These are phyloP conservation scores for Macrolepiota dolichaula DNA, from an alignment of 768 basidiomycete genomes.

Conservation along the genomic window DNA sequence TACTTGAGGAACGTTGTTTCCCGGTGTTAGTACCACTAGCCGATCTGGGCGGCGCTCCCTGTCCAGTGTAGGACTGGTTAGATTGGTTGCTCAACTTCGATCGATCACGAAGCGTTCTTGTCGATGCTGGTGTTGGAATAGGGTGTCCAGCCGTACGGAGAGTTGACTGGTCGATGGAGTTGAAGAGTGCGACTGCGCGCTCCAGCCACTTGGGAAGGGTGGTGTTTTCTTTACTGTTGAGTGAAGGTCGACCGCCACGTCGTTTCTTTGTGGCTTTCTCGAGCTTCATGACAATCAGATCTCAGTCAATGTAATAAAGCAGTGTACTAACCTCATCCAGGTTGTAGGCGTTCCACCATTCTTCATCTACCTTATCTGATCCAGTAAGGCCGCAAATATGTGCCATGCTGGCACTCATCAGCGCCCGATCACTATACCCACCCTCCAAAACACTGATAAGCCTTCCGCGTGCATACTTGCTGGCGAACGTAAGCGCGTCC, in stretches of 20 bases:
- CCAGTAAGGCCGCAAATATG: conserved; percentile 69
- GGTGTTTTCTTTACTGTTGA: conserved; percentile 22
- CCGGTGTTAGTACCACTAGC: background rate
- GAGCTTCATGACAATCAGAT: conserved; percentile 35
- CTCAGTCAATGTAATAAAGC: background rate
- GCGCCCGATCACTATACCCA: conserved; percentile 88
- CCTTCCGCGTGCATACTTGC: conserved; percentile 60
- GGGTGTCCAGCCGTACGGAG: conserved; percentile 17
- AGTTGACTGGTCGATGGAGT: conserved; percentile 34
- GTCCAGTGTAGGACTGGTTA: conserved; percentile 14
- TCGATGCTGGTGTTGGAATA: conserved; percentile 26
- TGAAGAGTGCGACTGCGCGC: conserved; percentile 48
- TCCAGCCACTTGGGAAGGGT: conserved; percentile 54
- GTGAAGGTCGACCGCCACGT: conserved; percentile 43
- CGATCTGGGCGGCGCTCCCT: conserved; percentile 2
- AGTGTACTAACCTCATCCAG: conserved; percentile 47
- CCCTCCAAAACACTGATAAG: conserved; percentile 92
- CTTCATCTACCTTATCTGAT: conserved; percentile 31
- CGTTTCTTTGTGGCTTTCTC: conserved; percentile 65
- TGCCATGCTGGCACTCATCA: conserved; percentile 81
- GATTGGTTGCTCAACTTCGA: conserved; percentile 34
- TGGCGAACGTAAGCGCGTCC: conserved; percentile 65
- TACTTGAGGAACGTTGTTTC: background rate
- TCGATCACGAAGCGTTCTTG: conserved; percentile 51
- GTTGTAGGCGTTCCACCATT: conserved; percentile 68